Conservation (phyloP, 768 basidiomycete species). For the Mycena belliarum region DNA sequence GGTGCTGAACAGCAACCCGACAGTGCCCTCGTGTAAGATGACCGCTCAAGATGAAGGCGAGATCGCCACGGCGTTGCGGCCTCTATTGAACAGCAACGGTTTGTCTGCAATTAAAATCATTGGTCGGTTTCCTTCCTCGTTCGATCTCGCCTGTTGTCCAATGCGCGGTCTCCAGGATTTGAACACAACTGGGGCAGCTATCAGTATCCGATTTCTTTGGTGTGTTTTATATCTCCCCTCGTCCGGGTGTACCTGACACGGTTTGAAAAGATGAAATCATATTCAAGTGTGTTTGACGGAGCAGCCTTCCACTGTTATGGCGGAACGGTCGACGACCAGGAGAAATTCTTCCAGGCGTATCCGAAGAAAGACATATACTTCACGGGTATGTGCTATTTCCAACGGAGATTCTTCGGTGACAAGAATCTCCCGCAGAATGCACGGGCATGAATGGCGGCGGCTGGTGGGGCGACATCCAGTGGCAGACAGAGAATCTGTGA, state of each 20-base stretch:
- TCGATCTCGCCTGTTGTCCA: background rate
- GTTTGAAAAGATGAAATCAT: background rate
- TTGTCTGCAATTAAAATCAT: conserved; percentile 5
- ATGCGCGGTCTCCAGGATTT: background rate
- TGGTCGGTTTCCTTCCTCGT: background rate
- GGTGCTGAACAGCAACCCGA: background rate
- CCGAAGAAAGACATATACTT: background rate
- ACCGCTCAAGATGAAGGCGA: conserved; percentile 6
- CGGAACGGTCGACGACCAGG: background rate
- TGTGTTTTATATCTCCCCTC: background rate
- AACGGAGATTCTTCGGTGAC: too few relatives aligned
- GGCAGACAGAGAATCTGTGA: conserved; percentile 4
- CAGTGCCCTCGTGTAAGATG: conserved; percentile 6
- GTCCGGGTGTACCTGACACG: background rate
- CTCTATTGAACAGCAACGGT: background rate
- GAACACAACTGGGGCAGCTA: conserved; percentile 6
- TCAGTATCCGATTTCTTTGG: conserved; percentile 1
- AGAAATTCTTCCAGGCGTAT: background rate
- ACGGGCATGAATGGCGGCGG: background rate
- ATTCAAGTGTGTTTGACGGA: background rate
- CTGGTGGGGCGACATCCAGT: conserved; percentile 4
- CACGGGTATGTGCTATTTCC: background rate
- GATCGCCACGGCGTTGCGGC: background rate
- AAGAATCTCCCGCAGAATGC: conserved; percentile 1
- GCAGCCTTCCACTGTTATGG: conserved; percentile 3